Percentiles rank a stretch among this genome's conserved stretches.
phyloP scores from a whole-genome alignment of 371 early-diverging fungal genomes.

The Rhizomucor pusillus region DNA sequence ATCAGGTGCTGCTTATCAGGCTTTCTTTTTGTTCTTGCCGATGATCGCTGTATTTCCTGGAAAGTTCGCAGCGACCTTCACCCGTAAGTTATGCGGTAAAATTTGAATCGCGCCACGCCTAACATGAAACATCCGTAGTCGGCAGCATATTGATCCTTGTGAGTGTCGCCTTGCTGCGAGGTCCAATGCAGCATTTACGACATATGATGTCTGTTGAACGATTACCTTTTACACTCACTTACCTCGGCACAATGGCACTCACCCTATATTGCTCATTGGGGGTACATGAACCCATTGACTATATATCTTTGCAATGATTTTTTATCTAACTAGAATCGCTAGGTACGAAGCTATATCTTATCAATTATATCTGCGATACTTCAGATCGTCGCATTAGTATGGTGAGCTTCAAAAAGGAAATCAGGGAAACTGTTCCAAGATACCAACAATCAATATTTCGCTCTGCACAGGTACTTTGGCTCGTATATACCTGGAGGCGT shows the following conservation, averaged over 20 bases:
- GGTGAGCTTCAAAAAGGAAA: no score
- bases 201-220: slow-evolving; percentile 61
- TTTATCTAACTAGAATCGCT: no score
- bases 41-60: slow-evolving; percentile 49
- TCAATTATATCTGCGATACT: slow-evolving; percentile 58
- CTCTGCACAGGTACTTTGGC: slow-evolving; percentile 54
- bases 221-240: slow-evolving; percentile 56
- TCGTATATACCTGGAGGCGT: slow-evolving; percentile 56
- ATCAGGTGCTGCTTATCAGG: slow-evolving; percentile 17
- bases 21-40: slow-evolving; percentile 45
- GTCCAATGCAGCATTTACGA: slow-evolving; percentile 59
- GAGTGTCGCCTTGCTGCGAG: slow-evolving; percentile 63
- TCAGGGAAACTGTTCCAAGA: background rate
- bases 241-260: slow-evolving; percentile 60
- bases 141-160: slow-evolving; percentile 45
- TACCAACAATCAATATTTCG: background rate
- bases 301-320: no score
- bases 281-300: slow-evolving; percentile 32
- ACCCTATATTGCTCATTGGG: slow-evolving; percentile 59
- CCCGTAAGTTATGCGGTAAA: slow-evolving; percentile 34
- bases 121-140: slow-evolving; percentile 21
- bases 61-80: slow-evolving; percentile 64
- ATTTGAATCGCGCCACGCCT: background rate
- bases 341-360: slow-evolving; percentile 47
- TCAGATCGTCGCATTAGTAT: slow-evolving; percentile 62